Conservation (phyloP, 331 rosid genomes). For the Acacia concinna region DNA sequence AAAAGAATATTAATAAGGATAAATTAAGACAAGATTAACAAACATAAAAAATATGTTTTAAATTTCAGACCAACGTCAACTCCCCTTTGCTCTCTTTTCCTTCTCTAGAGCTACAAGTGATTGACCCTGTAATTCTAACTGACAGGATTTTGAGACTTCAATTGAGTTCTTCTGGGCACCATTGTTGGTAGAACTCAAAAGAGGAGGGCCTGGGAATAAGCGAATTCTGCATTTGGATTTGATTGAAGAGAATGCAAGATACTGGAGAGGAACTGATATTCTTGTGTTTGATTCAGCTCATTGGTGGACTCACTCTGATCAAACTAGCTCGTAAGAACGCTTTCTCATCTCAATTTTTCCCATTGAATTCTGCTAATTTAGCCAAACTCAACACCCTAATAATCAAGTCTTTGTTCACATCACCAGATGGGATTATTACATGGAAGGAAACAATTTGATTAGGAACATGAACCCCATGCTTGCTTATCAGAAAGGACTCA, state of each 20-base stretch:
- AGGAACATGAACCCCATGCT: constrained; percentile 84
- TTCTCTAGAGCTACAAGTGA: background rate
- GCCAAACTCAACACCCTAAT: constrained; percentile 18
- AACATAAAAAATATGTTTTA: no score
- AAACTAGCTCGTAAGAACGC: constrained; percentile 68
- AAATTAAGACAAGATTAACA: no score
- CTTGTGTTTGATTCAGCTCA: constrained; percentile 92
- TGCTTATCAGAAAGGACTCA: constrained; percentile 93
- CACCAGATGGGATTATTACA: constrained; percentile 95
- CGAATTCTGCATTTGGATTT: constrained; percentile 68
- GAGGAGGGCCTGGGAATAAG: constrained; percentile 57
- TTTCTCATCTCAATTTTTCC: constrained; percentile 12
- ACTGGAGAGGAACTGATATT: constrained; percentile 83
- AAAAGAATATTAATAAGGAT: no score
- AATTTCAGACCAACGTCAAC: no score
- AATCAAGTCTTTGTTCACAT: constrained; percentile 23
- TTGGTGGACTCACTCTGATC: constrained; percentile 89
- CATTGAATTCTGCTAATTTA: background rate
- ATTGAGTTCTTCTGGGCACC: constrained; percentile 93
- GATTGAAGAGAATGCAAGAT: constrained; percentile 83
- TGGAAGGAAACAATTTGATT: constrained; percentile 61
- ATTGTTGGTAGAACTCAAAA: constrained; percentile 71
- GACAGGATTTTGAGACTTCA: constrained; percentile 76
- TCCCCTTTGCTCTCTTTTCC: background rate
- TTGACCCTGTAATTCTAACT: background rate